Evolutionary conservation across 2,329 filamentous ascomycete genomes (phyloP).

Genomic region (Ceratocystis ficicola): DNA sequence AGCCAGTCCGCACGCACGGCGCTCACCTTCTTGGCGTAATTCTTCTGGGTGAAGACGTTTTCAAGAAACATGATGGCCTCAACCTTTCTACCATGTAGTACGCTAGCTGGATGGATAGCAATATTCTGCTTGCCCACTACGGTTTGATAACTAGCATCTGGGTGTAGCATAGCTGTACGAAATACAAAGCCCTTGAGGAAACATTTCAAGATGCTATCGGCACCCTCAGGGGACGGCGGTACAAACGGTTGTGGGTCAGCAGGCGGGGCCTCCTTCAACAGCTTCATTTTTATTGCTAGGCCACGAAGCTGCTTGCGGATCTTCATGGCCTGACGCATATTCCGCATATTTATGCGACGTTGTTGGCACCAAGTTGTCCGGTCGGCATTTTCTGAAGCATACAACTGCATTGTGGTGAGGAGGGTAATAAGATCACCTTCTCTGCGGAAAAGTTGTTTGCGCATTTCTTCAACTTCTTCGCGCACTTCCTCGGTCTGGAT

Average conservation of each 20-base stretch:
- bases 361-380: constrained; percentile 46
- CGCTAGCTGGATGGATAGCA: constrained; percentile 50
- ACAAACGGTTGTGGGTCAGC: constrained; percentile 45
- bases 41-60: constrained; percentile 54
- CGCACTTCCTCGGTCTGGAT: constrained; percentile 45
- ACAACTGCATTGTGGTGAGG: constrained; percentile 50
- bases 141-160: constrained; percentile 50
- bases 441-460: constrained; percentile 47
- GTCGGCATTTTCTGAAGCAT: constrained; percentile 44
- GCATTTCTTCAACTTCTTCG: constrained; percentile 41
- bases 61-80: constrained; percentile 59
- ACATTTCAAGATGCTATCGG: constrained; percentile 44
- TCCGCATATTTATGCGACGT: constrained; percentile 45
- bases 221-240: constrained; percentile 42
- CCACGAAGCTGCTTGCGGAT: constrained; percentile 50
- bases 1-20: constrained; percentile 50
- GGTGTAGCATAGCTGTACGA: constrained; percentile 48
- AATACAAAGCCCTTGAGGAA: constrained; percentile 50
- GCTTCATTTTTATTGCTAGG: constrained; percentile 41
- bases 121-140: constrained; percentile 48
- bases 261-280: constrained; percentile 35
- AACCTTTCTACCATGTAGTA: constrained; percentile 49
- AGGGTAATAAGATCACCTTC: constrained; percentile 56
- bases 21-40: constrained; percentile 55
- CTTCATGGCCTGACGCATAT: constrained; percentile 50